Evolutionary conservation across 2,329 filamentous ascomycete genomes (phyloP).

Genomic region (Hypoxylon sp.): DNA sequence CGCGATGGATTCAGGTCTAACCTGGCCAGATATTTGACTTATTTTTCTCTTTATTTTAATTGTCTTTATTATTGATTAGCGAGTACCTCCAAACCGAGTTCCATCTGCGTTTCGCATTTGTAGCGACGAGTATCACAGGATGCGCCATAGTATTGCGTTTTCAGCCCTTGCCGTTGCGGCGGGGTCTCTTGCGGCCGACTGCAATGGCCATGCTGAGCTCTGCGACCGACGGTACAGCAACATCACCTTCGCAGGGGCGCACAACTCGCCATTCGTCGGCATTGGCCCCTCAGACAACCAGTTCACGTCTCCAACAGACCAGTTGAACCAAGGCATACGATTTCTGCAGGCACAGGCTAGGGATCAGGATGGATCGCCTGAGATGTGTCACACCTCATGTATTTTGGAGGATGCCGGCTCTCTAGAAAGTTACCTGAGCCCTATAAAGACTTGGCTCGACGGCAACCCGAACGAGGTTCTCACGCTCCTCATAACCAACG

Average conservation of each 20-base stretch:
- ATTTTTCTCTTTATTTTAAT: constrained; percentile 22
- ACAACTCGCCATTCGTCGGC: constrained; percentile 75
- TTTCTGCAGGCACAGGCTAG: constrained; percentile 75
- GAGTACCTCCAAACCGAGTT: constrained; percentile 2
- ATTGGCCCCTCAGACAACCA: constrained; percentile 68
- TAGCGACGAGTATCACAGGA: constrained; percentile 27
- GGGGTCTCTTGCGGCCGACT: constrained; percentile 51
- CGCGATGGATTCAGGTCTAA: constrained; percentile 25
- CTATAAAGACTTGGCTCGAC: constrained; percentile 71
- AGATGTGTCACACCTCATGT: constrained; percentile 76
- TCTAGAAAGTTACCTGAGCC: constrained; percentile 66
- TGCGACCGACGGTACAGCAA: constrained; percentile 70
- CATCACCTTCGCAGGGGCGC: constrained; percentile 71
- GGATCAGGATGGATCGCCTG: constrained; percentile 61
- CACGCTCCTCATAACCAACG: constrained; percentile 73
- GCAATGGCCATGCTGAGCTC: constrained; percentile 69
- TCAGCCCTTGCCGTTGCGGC: constrained; percentile 43
- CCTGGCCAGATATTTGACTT: constrained; percentile 2
- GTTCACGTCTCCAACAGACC: constrained; percentile 66
- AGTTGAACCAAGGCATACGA: constrained; percentile 72
- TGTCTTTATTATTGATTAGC: neutral
- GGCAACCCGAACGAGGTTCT: constrained; percentile 71
- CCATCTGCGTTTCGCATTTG: neutral
- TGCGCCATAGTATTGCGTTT: constrained; percentile 33
- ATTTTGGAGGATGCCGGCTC: constrained; percentile 69